Evolutionary conservation across 495 filamentous ascomycete species (phyloP), one percentile per base, ranked within the genome.

Genomic region (Lepraria neglecta): DNA sequence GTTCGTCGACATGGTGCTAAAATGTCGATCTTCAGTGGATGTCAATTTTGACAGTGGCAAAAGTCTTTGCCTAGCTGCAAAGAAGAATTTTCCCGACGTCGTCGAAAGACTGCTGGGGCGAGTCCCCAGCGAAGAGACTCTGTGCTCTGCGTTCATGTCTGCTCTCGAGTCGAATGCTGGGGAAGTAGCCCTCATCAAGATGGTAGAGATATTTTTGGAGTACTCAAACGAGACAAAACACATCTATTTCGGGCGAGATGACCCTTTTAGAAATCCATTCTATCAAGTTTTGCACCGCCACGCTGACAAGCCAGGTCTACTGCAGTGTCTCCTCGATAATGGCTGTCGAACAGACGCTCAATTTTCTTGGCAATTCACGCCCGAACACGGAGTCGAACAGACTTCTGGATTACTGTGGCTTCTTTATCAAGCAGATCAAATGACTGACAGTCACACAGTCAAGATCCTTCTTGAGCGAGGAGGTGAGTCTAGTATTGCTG

Each of bases 361-460:
- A 27, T 65, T 65, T 33, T 9, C n/a, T n/a, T 65, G 64, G 64
- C 19, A 51, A 4, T 62, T 65, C 45, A 17, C 9, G 24, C 28
- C 44, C 4, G 28, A 58, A 3, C 7, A 9, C 30, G 64, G 58
- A 4, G 44, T 10, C 4, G 59, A 65, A 44, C 42, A 65, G 11
- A 42, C 46, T 19, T 65, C 64, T 11, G 45, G 60, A 14, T 55
- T 65, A 59, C 59, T 62, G 19, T 65, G 64, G 59, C 55, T 65
- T 6, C 59, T 65, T 30, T 62, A 54, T 52, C 64, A 65, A 59
- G 45, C 44, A 11, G 47, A 54, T 43, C 12, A 52, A 35, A 28
- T 28, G 28, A 65, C 42, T n/a, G 54, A 65, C 47, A 46, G 28
- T 15, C 59, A 27, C 1, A 62, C 59, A 31, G 24, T 62, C 1